Conservation (phyloP, 2,329 filamentous ascomycete species). For the Monosporascus cannonballus region DNA sequence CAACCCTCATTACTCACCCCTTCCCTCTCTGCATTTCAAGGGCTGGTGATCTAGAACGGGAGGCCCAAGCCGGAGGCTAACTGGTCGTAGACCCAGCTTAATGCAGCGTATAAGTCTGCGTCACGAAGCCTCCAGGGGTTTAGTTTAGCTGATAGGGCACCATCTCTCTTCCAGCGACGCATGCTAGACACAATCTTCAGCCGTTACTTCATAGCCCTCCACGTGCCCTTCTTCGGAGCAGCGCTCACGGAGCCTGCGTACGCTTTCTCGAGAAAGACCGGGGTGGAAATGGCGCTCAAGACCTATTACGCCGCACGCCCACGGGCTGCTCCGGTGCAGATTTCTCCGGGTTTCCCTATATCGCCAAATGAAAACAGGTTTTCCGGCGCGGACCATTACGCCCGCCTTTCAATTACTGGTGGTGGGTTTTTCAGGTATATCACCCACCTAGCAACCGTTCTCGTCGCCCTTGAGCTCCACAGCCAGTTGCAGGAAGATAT, state of each 20-base stretch:
- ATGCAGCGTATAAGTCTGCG: slow-evolving; percentile 35
- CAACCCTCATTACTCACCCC: not conserved
- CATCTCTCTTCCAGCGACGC: slow-evolving; percentile 34
- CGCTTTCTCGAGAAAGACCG: slow-evolving; percentile 43
- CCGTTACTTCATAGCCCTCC: slow-evolving; percentile 49
- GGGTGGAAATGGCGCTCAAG: slow-evolving; percentile 41
- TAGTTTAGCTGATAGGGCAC: slow-evolving; percentile 5
- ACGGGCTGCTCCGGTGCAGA: slow-evolving; percentile 8
- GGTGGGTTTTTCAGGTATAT: slow-evolving; percentile 35
- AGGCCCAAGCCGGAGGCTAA: not conserved
- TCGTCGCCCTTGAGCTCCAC: slow-evolving; percentile 35
- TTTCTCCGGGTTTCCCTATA: slow-evolving; percentile 3
- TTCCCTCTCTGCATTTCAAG: not conserved
- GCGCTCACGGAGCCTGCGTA: slow-evolving; percentile 37
- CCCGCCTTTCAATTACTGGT: slow-evolving; percentile 31
- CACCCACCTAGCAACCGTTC: slow-evolving; percentile 27
- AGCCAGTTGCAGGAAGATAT: slow-evolving; percentile 35
- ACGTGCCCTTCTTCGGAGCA: slow-evolving; percentile 43
- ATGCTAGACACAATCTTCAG: slow-evolving; percentile 45
- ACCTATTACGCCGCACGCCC: slow-evolving; percentile 36
- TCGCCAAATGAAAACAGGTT: not conserved
- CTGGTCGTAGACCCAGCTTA: slow-evolving; percentile 25
- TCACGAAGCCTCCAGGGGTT: slow-evolving; percentile 26
- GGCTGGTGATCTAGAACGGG: not conserved
- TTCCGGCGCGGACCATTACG: slow-evolving; percentile 25